Percentiles rank a stretch among this genome's conserved stretches.
Evolutionary conservation across 1,139 yeast genomes (phyloP).

Genomic region (Yamadazyma diddensiae): DNA sequence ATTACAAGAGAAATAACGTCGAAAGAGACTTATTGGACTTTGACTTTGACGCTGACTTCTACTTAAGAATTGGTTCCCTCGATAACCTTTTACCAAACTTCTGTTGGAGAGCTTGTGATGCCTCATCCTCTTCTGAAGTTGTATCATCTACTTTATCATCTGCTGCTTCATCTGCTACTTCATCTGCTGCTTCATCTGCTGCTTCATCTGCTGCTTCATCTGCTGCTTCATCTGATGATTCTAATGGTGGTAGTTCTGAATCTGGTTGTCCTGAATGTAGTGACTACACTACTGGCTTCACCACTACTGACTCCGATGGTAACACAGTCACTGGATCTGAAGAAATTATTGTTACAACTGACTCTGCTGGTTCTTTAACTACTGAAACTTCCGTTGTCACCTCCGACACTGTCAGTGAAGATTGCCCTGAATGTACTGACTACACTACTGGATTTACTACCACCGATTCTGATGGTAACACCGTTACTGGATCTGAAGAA

Average conservation of each 20-base stretch:
- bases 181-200: slow-evolving; percentile 7
- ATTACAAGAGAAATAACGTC: neutral
- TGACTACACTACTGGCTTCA: slow-evolving; percentile 14
- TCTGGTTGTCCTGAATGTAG: slow-evolving; percentile 12
- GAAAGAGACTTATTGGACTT: slow-evolving; percentile 13
- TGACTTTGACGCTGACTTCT: slow-evolving; percentile 5
- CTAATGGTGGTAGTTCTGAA: slow-evolving; percentile 3
- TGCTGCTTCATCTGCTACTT: slow-evolving; percentile 7
- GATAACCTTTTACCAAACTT: slow-evolving; percentile 26
- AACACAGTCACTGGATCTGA: slow-evolving; percentile 6
- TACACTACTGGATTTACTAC: slow-evolving; percentile 14
- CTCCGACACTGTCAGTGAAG: slow-evolving; percentile 4
- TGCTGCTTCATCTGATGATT: slow-evolving; percentile 11
- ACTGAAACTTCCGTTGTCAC: slow-evolving; percentile 7
- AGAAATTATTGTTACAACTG: slow-evolving; percentile 10
- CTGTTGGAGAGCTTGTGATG: slow-evolving; percentile 23
- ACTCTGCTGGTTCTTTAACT: slow-evolving; percentile 8
- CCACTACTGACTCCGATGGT: slow-evolving; percentile 9
- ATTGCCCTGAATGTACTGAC: slow-evolving; percentile 12
- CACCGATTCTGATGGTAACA: slow-evolving; percentile 8
- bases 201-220: slow-evolving; percentile 11
- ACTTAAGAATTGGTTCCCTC: slow-evolving; percentile 11
- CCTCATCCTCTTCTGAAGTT: slow-evolving; percentile 8
- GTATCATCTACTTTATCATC: slow-evolving; percentile 5
- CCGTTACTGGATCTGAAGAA: slow-evolving; percentile 7